Conservation (phyloP, 2,329 filamentous ascomycete species). For the Diaporthe vexans region DNA sequence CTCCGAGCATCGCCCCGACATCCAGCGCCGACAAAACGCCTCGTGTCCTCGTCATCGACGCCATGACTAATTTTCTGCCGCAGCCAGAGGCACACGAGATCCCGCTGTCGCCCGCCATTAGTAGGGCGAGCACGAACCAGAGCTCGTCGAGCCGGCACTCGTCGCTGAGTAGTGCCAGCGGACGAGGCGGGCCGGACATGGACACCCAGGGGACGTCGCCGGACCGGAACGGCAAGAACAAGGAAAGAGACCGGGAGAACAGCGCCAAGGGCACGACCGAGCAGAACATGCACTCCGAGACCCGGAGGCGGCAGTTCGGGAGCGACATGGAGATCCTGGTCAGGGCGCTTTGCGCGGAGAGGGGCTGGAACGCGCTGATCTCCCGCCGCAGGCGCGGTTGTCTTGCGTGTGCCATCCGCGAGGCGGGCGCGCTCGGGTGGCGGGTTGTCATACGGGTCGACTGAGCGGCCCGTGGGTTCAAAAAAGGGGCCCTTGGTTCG, state of each 20-base stretch:
- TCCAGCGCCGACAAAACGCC: constrained; percentile 50
- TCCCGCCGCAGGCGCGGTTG: constrained; percentile 78
- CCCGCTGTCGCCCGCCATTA: constrained; percentile 63
- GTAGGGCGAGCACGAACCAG: constrained; percentile 49
- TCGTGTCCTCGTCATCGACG: constrained; percentile 73
- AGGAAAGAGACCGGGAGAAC: constrained; percentile 48
- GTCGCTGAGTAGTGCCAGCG: constrained; percentile 37
- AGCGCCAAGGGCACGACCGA: constrained; percentile 52
- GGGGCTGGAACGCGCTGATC: constrained; percentile 80
- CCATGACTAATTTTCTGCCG: constrained; percentile 68
- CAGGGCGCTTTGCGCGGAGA: constrained; percentile 79
- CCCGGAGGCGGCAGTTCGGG: constrained; percentile 69
- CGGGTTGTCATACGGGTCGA: constrained; percentile 75
- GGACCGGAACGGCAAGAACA: constrained; percentile 50
- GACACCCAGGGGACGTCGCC: constrained; percentile 7
- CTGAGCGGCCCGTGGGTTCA: constrained; percentile 46
- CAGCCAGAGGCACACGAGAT: constrained; percentile 59
- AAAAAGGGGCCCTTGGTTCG: not conserved
- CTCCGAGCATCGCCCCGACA: constrained; percentile 50
- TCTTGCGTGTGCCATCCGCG: constrained; percentile 79
- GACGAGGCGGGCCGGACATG: constrained; percentile 23
- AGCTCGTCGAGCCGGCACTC: constrained; percentile 41
- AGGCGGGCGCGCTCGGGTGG: constrained; percentile 79
- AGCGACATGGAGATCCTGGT: constrained; percentile 79
- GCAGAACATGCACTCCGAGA: constrained; percentile 69